phyloP scores from a whole-genome alignment of 2,329 filamentous ascomycete genomes.

The Paracorniculantispora psalliotae region DNA sequence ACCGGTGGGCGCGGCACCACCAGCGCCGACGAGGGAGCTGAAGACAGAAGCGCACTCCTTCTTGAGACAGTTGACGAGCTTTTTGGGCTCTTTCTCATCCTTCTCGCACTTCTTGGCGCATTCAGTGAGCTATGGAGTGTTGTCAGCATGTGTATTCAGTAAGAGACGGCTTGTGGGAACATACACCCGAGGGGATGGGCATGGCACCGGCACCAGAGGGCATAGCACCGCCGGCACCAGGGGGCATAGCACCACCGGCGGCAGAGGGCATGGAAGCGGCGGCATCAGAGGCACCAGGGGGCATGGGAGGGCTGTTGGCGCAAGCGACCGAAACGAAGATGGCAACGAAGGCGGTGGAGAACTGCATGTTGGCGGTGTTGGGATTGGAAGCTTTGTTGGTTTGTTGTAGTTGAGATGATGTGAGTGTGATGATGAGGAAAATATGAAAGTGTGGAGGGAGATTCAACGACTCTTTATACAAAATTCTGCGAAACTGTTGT shows the following conservation, averaged over 20 bases:
- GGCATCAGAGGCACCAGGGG: neutral
- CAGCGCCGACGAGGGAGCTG: neutral
- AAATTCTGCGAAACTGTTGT: too few relatives aligned
- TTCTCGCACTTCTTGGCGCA: neutral
- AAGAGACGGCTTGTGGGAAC: neutral
- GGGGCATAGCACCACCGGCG: neutral
- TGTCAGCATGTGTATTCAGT: neutral
- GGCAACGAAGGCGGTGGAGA: neutral
- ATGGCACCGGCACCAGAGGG: neutral
- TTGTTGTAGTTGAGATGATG: neutral
- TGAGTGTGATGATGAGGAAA: neutral
- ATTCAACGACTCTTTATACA: too few relatives aligned
- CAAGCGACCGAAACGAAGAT: neutral
- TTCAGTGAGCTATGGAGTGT: neutral
- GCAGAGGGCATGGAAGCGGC: neutral
- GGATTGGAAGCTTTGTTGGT: neutral
- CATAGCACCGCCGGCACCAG: neutral
- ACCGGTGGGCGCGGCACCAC: too few relatives aligned
- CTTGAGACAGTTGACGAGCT: neutral
- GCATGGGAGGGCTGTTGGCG: neutral
- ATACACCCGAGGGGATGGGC: neutral
- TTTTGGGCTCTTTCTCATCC: neutral
- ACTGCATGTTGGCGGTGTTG: constrained; percentile 2
- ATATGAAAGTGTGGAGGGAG: too few relatives aligned
- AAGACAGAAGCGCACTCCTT: neutral